phyloP scores from a whole-genome alignment of 192 early-diverging fungal genomes.

The Chytriomyces hyalinus region DNA sequence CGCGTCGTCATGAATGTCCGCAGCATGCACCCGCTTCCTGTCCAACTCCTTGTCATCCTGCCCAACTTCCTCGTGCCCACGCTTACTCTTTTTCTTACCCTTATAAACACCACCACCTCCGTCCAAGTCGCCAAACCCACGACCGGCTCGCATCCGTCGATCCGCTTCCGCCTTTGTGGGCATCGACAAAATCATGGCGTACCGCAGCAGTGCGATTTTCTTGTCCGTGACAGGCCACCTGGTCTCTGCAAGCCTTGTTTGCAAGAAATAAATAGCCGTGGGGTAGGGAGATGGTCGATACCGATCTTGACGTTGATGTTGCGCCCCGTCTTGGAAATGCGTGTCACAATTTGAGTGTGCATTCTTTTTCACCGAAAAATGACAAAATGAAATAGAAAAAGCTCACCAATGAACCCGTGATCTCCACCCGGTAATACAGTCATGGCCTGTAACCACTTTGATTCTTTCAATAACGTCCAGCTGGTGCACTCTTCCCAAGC shows the following conservation, averaged over 20 bases:
- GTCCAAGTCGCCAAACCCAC: constrained; percentile 15
- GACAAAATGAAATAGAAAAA: not conserved
- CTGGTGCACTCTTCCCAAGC: constrained; percentile 28
- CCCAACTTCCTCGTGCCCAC: not conserved
- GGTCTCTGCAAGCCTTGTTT: not conserved
- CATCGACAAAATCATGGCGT: constrained; percentile 7
- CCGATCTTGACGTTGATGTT: not conserved
- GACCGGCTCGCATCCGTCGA: constrained; percentile 8
- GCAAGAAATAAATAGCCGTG: constrained; percentile 6
- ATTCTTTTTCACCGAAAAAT: not conserved
- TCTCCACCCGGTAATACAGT: constrained; percentile 20
- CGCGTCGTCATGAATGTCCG: too few species aligned
- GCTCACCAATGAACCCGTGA: constrained; percentile 21
- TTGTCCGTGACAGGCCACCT: constrained; percentile 14
- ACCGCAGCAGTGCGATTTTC: constrained; percentile 14
- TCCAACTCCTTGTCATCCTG: too few species aligned
- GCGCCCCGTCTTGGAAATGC: not conserved
- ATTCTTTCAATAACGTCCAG: constrained; percentile 10
- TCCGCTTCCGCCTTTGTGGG: not conserved
- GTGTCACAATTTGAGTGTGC: not conserved
- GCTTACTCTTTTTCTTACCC: constrained; percentile 13
- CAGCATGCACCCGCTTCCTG: too few species aligned
- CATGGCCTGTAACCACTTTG: not conserved
- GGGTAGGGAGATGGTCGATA: constrained; percentile 4
- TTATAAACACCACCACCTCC: constrained; percentile 30